Evolutionary conservation across 192 early-diverging fungal species (phyloP).

Genomic region (Coemansia sp.): DNA sequence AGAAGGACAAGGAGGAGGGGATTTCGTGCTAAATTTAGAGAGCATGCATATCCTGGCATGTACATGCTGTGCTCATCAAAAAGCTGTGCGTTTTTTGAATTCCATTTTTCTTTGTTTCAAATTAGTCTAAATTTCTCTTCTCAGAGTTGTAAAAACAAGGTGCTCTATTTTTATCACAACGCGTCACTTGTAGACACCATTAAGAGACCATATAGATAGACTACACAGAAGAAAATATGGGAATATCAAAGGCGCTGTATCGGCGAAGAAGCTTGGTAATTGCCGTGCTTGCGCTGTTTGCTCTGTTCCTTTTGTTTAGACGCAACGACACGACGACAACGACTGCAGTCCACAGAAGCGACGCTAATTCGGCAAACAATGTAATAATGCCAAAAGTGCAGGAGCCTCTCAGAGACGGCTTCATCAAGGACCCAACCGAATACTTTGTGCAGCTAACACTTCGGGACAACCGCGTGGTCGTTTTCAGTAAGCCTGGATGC

Average conservation of each 20-base stretch:
- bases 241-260: conserved; percentile 8
- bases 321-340: conserved; percentile 1
- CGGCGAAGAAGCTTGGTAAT: conserved; percentile 8
- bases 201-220: not conserved
- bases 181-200: not conserved
- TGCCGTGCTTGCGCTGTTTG: not conserved
- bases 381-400: not conserved
- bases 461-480: conserved; percentile 28
- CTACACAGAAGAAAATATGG: not conserved
- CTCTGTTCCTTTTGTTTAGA: conserved; percentile 7
- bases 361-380: not conserved
- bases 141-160: not conserved
- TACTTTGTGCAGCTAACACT: conserved; percentile 22
- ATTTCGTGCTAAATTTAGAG: no score
- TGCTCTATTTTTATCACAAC: not conserved
- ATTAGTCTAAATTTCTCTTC: no score
- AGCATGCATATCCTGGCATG: no score
- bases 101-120: no score
- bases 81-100: no score
- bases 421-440: conserved; percentile 13
- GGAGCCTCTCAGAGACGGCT: not conserved
- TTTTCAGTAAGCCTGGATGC: conserved; percentile 74
- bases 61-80: no score
- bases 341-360: not conserved
- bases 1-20: no score